Evolutionary conservation across 768 basidiomycete genomes (phyloP), one percentile per base, ranked within the genome.

Genomic region (Mycena polygramma): DNA sequence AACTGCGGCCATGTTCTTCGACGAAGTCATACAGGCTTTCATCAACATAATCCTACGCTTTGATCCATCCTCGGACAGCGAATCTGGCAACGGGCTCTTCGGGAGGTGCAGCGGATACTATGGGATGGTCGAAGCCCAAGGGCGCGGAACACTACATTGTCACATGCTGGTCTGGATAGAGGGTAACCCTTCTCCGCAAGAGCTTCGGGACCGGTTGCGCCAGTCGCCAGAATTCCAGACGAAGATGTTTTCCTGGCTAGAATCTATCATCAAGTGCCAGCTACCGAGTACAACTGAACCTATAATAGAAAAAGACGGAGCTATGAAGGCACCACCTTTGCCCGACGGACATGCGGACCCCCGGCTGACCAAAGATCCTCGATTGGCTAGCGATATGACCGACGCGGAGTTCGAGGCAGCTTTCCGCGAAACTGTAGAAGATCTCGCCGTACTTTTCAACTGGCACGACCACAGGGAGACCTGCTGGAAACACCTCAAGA

Each of bases 401-500:
- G 41, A 43, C 2, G 41, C 2, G 2, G 13, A 43, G 9, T 43
- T 43, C 41, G 13, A 43, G 8, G 4, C 2, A 10, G 41, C 41
- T 7, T 43, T 43, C 41, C 41, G 2, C 13, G 41, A 43, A 10
- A 43, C 41, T 17, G 41, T 43, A 2, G 41, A 43, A 43, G 41
- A 43, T 43, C 17, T 43, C 13, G 41, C 41, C 4, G 8, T 43
- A 1, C 9, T 43, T 1, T 43, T 43, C 9, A 43, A 43, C 17
- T 43, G 41, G 41, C 41, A 43, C 41, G 17, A 43, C 8, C 41
- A 43, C 41, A 4, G 41, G 17, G 41, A 43, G 4, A 72, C 73
- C 6, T 74, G 73, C 17, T 72, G 46, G 39, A 74, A 74, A 26
- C 55, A 74, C 69, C 17, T 66, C 0, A 63, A 68, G 17, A 24